Base-by-base conservation (phyloP, 495 filamentous ascomycete species). In the Tirmania nivea region DNA sequence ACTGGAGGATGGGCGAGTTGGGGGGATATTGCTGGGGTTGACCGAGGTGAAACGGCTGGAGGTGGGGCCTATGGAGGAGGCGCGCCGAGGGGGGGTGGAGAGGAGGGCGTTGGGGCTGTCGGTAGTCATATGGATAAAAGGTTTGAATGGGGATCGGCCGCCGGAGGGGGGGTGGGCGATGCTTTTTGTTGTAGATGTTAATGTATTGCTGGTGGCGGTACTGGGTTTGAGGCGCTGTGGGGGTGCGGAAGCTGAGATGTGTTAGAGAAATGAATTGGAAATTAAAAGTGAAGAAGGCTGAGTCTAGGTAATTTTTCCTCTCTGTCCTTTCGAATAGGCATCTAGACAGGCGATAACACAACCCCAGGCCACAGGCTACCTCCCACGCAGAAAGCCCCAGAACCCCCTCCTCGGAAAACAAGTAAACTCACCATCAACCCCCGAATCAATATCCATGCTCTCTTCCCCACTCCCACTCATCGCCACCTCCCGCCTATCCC, bases 21-120 rank as follows among this genome's bases (percentile, higher is more conserved):
- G 50, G 35, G 51, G 7, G 25, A 31, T 31, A 7, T 31, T 19
- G 54, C 31, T 56, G 37, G 62, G 64, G 39, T 45, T 45, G 12
- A 45, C 12, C 3, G 39, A 8, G 14, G 39, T 45, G 39, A 45
- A 45, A 4, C 39, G 4, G 17, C 14, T 14, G 39, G 39, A 45
- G 47, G 55, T 58, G 25, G 25, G 25, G 53, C 70, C 63, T 56
- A 72, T 57, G 35, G 72, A 62, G 65, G 57, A 55, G 61, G 64
- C 56, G 65, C 75, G 68, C 51, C 74, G 67, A 4, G 75, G 73
- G 16, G 77, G 75, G 1, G 76, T 75, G 35, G 71, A 71, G n/a
- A 78, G 64, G 39, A 45, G 3, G 39, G 39, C 4, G 39, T 45
- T 45, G 39, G 12, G 12, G 14, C 14, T 14, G 12, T 14, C 5